Percentiles rank a stretch among this genome's conserved stretches.
Evolutionary conservation across 257 asterid genomes (phyloP).

Genomic region (Ilex aquifolium): DNA sequence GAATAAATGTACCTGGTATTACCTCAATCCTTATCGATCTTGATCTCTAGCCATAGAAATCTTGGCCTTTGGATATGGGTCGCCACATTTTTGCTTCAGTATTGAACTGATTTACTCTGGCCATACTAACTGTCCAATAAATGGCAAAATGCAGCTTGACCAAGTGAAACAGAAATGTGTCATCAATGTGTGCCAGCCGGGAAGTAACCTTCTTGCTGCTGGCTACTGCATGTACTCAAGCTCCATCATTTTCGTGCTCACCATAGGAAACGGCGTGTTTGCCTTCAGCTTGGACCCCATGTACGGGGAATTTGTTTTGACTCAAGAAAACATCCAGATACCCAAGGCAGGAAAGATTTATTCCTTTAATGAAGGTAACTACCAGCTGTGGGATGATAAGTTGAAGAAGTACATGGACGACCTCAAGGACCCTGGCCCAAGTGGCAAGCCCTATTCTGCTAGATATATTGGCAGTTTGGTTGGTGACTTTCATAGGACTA

Average conservation of each 20-base stretch:
- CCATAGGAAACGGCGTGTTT: constrained; percentile 77
- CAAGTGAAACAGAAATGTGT: constrained; percentile 45
- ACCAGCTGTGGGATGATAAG: constrained; percentile 86
- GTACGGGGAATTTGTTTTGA: constrained; percentile 90
- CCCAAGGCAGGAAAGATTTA: constrained; percentile 83
- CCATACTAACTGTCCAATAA: too few species aligned
- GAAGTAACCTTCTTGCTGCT: constrained; percentile 79
- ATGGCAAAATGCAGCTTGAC: constrained; percentile 49
- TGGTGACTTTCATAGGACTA: constrained; percentile 82
- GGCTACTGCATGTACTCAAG: constrained; percentile 99
- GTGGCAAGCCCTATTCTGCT: constrained; percentile 87
- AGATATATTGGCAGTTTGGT: constrained; percentile 91
- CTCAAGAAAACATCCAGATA: constrained; percentile 66
- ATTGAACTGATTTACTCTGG: too few species aligned
- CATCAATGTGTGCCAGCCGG: constrained; percentile 91
- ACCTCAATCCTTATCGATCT: too few species aligned
- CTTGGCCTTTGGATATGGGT: too few species aligned
- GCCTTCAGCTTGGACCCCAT: constrained; percentile 81
- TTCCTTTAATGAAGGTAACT: constrained; percentile 87
- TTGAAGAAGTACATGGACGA: constrained; percentile 79
- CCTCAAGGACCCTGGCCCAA: constrained; percentile 90
- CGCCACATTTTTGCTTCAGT: too few species aligned
- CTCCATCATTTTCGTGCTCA: constrained; percentile 68
- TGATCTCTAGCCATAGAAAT: too few species aligned
- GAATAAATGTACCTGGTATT: too few species aligned